Evolutionary conservation across 2,329 filamentous ascomycete genomes (phyloP).

Genomic region (Diplodia corticola): DNA sequence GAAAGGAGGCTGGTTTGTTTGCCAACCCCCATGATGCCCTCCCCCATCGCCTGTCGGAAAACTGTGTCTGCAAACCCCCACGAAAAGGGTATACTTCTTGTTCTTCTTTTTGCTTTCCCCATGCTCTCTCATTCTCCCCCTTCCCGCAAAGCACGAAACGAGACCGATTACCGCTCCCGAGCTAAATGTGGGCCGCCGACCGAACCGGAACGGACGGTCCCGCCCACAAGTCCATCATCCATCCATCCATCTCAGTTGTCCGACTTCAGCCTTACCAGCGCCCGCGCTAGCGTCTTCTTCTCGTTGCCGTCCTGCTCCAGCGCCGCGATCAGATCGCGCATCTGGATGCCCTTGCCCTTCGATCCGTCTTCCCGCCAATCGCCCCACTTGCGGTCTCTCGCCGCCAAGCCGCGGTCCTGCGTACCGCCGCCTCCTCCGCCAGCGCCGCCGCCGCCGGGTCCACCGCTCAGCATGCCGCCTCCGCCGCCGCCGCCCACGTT

Average conservation of each 20-base stretch:
- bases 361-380: slow-evolving; percentile 75
- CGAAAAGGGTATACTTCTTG: too few species aligned
- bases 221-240: too few species aligned
- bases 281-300: slow-evolving; percentile 49
- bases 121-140: too few species aligned
- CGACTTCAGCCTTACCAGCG: slow-evolving; percentile 36
- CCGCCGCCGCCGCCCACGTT: slow-evolving; percentile 25
- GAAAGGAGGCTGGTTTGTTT: too few species aligned
- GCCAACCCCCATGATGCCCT: too few species aligned
- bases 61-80: too few species aligned
- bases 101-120: too few species aligned
- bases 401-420: slow-evolving; percentile 50
- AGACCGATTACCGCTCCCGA: too few species aligned
- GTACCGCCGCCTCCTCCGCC: slow-evolving; percentile 38
- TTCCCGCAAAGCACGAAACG: too few species aligned
- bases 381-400: slow-evolving; percentile 65
- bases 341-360: slow-evolving; percentile 68
- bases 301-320: slow-evolving; percentile 77
- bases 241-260: slow-evolving; percentile 17
- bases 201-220: too few species aligned
- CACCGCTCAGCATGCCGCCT: background rate
- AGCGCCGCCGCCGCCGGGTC: background rate
- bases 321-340: slow-evolving; percentile 77
- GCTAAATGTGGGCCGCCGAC: too few species aligned
- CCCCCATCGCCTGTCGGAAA: too few species aligned